phyloP scores from a whole-genome alignment of 345 rosid genomes.

The Eucalyptus brandiana region DNA sequence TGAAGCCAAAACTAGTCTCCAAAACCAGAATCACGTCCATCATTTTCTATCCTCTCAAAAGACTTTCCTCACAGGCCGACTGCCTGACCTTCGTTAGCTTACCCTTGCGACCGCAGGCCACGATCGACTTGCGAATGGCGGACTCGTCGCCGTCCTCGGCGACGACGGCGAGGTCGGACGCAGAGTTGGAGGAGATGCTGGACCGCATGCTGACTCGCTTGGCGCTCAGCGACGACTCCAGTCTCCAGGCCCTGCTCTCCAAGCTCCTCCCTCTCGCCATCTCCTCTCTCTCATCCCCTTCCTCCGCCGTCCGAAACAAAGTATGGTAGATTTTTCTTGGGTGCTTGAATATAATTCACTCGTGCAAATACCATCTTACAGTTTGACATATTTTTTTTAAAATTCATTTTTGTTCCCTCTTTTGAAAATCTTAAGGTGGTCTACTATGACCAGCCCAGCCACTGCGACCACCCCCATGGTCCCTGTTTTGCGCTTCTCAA shows the following conservation, averaged over 20 bases:
- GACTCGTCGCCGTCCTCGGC: constrained; percentile 27
- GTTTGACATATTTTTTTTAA: background rate
- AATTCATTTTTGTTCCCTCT: background rate
- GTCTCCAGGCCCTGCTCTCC: constrained; percentile 53
- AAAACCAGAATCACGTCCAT: background rate
- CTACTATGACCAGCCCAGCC: background rate
- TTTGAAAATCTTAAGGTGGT: background rate
- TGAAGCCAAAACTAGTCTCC: background rate
- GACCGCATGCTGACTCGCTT: constrained; percentile 86
- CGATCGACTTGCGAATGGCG: constrained; percentile 19
- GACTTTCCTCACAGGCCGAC: background rate
- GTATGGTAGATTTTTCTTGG: background rate
- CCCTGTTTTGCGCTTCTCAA: background rate
- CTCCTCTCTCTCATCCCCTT: constrained; percentile 60
- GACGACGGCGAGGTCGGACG: constrained; percentile 33
- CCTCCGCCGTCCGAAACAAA: constrained; percentile 65
- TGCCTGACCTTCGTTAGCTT: background rate
- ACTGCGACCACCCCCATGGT: background rate
- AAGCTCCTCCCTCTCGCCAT: constrained; percentile 74
- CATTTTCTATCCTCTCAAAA: background rate
- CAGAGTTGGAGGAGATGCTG: constrained; percentile 68
- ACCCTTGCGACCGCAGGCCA: background rate
- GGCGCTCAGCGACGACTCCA: constrained; percentile 86
- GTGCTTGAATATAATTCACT: background rate
- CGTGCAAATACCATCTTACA: background rate